Base-by-base conservation (phyloP, 2,329 filamentous ascomycete species). In the Hypoxylon sp. region DNA sequence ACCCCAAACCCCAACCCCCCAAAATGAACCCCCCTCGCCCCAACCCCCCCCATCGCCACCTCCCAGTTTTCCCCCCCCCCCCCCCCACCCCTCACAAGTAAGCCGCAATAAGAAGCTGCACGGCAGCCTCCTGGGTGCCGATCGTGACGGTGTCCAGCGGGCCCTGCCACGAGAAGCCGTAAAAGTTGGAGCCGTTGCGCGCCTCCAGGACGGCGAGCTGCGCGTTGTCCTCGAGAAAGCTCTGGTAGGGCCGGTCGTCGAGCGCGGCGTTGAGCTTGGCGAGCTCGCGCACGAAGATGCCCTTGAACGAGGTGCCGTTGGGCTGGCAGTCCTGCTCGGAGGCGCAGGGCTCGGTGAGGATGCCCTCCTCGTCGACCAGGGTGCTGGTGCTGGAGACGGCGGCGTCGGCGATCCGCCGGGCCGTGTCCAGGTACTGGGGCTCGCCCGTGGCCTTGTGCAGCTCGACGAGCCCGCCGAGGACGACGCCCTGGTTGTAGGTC, bases 231-330 rank as follows among this genome's bases (percentile, higher is more conserved):
- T 67, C 60, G 23, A 86, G 75, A 26, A 81, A 79, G 2, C 65
- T 51, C 6, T 61, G 64, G 58, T 79, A 84, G 2, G 60, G 62
- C 3, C 70, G 67, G 23, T 76, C 70, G 1, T 74, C 74, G 0
- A 75, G 73, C 2, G 63, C 76, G 2, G 69, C 66, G 3, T 84
- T 71, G 27, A 88, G 63, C 26, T 75, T 73, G 25, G 73, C 71
- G 7, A 87, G 67, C 45, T 83, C 83, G 0, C 83, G 75, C 15
- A 77, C 76, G 59, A 87, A 86, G 4, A 86, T 73, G 1, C 84
- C 84, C 62, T 87, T 87, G 73, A 87, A 87, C 34, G 84, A 78
- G 0, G 75, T 73, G 1, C 72, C 76, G 30, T 69, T 63, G 12
- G 60, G 57, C 30, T 65, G 59, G 51, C 67, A 69, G 4, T 59